Percentiles rank a stretch among this genome's conserved stretches.
phyloP scores from a whole-genome alignment of 1,284 basidiomycete species.

The Tetrapyrgos nigripes region DNA sequence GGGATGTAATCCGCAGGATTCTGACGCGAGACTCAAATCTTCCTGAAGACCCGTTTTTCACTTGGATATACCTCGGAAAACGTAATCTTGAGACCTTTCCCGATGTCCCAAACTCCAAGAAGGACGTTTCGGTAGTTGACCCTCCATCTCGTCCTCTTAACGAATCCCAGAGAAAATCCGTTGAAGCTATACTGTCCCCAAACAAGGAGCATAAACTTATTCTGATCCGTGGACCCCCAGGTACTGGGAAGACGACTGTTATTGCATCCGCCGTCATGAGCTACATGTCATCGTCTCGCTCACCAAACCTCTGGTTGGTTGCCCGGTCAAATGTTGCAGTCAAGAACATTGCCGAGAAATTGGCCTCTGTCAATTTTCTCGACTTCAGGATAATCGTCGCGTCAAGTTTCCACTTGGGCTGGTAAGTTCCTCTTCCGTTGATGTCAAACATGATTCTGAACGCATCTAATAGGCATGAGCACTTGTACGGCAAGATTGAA shows the following conservation, averaged over 20 bases:
- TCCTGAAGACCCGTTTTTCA: constrained; percentile 50
- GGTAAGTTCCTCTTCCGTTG: constrained; percentile 48
- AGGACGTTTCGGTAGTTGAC: constrained; percentile 22
- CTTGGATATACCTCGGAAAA: constrained; percentile 48
- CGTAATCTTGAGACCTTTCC: constrained; percentile 50
- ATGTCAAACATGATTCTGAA: constrained; percentile 8
- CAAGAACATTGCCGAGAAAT: constrained; percentile 59
- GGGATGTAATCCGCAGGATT: constrained; percentile 38
- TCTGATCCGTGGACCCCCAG: constrained; percentile 65
- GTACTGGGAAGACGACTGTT: constrained; percentile 68
- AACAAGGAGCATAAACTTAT: constrained; percentile 49
- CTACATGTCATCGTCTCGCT: constrained; percentile 25
- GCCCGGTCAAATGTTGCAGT: constrained; percentile 71
- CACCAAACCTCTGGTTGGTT: constrained; percentile 67
- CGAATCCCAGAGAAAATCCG: constrained; percentile 57
- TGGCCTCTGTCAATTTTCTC: constrained; percentile 39
- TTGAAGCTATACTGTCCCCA: constrained; percentile 56
- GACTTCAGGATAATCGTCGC: constrained; percentile 52
- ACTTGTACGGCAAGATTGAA: constrained; percentile 57
- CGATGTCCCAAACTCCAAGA: constrained; percentile 44
- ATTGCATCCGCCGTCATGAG: constrained; percentile 53
- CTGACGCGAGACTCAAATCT: constrained; percentile 42
- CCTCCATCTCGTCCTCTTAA: constrained; percentile 49
- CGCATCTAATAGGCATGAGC: constrained; percentile 67
- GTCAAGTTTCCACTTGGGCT: constrained; percentile 52